A percentile compares a stretch with the other conserved stretches of the same genome.
phyloP scores from a whole-genome alignment of 2,329 filamentous ascomycete species.

The Diaporthe capsici region DNA sequence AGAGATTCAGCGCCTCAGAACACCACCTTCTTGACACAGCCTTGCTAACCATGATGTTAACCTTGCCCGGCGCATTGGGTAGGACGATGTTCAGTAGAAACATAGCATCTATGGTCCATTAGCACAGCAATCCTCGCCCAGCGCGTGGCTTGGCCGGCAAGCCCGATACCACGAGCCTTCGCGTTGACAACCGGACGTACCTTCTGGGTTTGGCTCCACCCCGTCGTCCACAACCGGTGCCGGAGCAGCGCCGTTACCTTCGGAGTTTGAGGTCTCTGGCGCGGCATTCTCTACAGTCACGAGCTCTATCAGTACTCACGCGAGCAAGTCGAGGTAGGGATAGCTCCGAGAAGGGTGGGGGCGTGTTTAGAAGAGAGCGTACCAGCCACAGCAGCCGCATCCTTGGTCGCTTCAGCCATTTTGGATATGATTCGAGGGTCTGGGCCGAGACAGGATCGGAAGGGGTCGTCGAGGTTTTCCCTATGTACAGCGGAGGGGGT shows the following conservation, averaged over 20 bases:
- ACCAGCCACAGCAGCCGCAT: conserved; percentile 38
- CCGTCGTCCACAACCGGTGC: conserved; percentile 46
- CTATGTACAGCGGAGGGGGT: background rate
- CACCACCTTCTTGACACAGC: conserved; percentile 31
- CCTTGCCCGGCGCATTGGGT: conserved; percentile 82
- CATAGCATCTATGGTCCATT: conserved; percentile 58
- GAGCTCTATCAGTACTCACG: conserved; percentile 33
- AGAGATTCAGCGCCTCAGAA: conserved; percentile 45
- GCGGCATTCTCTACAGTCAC: conserved; percentile 33
- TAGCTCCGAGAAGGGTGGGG: background rate
- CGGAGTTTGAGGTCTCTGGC: conserved; percentile 23
- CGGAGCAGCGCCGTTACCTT: conserved; percentile 37
- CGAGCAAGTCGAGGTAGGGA: background rate
- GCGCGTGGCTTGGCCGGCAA: background rate
- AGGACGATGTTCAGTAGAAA: conserved; percentile 81
- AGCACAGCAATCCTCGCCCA: conserved; percentile 38
- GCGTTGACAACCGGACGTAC: conserved; percentile 49
- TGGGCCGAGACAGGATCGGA: conserved; percentile 3
- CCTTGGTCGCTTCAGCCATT: conserved; percentile 40
- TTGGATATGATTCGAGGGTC: conserved; percentile 27
- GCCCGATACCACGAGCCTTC: background rate
- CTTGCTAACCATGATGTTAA: conserved; percentile 83
- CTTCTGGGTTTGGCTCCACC: conserved; percentile 51
- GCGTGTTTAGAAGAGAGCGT: conserved; percentile 1
- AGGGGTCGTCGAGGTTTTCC: conserved; percentile 11